Conservation (phyloP, 2,329 filamentous ascomycete genomes). For the Pseudogymnoascus destructans region DNA sequence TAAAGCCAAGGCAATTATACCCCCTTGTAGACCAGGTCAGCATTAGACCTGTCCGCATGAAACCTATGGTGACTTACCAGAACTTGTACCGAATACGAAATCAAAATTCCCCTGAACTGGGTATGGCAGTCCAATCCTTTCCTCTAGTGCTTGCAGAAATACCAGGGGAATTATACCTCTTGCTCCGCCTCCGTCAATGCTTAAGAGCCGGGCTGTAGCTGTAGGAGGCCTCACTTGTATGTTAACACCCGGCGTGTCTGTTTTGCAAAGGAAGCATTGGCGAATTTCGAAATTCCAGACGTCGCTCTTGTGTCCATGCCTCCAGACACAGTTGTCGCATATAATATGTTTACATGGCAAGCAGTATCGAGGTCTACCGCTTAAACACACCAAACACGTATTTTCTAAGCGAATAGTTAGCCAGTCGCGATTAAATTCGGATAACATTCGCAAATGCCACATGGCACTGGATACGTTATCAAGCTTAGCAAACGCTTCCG, state of each 20-base stretch:
- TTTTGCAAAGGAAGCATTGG: slow-evolving; percentile 23
- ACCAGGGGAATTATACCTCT: slow-evolving; percentile 19
- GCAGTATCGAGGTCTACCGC: slow-evolving; percentile 12
- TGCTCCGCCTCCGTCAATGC: slow-evolving; percentile 27
- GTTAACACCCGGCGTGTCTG: slow-evolving; percentile 10
- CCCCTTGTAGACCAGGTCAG: slow-evolving; percentile 13
- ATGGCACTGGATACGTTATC: slow-evolving; percentile 9
- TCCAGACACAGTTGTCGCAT: slow-evolving; percentile 26
- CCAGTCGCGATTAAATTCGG: slow-evolving; percentile 13
- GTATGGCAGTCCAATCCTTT: slow-evolving; percentile 14
- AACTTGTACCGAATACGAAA: slow-evolving; percentile 19
- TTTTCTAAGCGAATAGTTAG: slow-evolving; percentile 12
- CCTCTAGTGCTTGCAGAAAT: slow-evolving; percentile 17
- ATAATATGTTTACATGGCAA: slow-evolving; percentile 26
- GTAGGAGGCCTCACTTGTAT: slow-evolving; percentile 26
- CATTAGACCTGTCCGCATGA: background rate
- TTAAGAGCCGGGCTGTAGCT: slow-evolving; percentile 25
- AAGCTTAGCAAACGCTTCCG: slow-evolving; percentile 12
- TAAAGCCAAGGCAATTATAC: slow-evolving; percentile 17
- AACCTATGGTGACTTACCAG: slow-evolving; percentile 14
- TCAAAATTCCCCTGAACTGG: slow-evolving; percentile 19
- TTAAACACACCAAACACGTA: slow-evolving; percentile 15
- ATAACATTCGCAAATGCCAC: slow-evolving; percentile 14
- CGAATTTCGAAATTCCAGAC: slow-evolving; percentile 20
- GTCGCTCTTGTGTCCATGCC: slow-evolving; percentile 18